These are phyloP conservation scores for Trypanosoma brucei DNA, from an alignment of 208 protist genomes.

Conservation along the genomic window DNA sequence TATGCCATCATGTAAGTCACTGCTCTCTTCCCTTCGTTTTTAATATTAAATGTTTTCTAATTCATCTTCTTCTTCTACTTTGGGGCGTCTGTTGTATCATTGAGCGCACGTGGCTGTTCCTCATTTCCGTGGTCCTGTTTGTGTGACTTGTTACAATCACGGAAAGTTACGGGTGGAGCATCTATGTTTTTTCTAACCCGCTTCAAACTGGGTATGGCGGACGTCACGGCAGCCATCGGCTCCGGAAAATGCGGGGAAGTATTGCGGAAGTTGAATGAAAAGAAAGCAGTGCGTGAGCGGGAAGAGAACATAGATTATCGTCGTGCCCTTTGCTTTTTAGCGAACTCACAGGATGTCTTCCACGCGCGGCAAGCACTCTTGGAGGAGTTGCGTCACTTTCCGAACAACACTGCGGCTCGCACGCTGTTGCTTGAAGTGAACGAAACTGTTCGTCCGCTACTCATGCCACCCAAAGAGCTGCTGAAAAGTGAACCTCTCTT, in stretches of 20 bases:
- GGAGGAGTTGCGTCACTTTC: conserved; percentile 63
- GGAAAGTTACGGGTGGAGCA: neutral
- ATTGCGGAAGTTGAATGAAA: conserved; percentile 38
- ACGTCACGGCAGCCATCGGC: conserved; percentile 8
- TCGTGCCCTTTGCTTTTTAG: conserved; percentile 65
- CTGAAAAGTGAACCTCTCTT: conserved; percentile 49
- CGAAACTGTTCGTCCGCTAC: conserved; percentile 22
- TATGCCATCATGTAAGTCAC: neutral
- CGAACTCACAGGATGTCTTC: conserved; percentile 27
- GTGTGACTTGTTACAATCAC: neutral
- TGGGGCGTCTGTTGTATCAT: too few relatives aligned
- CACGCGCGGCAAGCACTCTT: conserved; percentile 63
- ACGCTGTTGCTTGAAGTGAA: conserved; percentile 54
- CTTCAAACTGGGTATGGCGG: conserved; percentile 4
- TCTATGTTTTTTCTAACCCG: neutral
- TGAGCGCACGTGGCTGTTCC: neutral
- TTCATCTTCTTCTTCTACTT: too few relatives aligned
- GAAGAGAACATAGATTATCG: conserved; percentile 56
- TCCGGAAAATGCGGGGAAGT: conserved; percentile 14
- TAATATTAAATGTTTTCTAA: too few relatives aligned
- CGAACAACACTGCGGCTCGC: conserved; percentile 25
- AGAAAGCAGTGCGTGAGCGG: conserved; percentile 29
- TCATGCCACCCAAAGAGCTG: conserved; percentile 49
- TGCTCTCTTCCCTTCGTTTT: conserved; percentile 6
- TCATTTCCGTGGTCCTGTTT: neutral